A percentile compares a stretch with the other conserved stretches of the same genome.
These are phyloP conservation scores for Carex arenaria DNA, from an alignment of 202 grass and related monocot genomes.

Conservation along the genomic window DNA sequence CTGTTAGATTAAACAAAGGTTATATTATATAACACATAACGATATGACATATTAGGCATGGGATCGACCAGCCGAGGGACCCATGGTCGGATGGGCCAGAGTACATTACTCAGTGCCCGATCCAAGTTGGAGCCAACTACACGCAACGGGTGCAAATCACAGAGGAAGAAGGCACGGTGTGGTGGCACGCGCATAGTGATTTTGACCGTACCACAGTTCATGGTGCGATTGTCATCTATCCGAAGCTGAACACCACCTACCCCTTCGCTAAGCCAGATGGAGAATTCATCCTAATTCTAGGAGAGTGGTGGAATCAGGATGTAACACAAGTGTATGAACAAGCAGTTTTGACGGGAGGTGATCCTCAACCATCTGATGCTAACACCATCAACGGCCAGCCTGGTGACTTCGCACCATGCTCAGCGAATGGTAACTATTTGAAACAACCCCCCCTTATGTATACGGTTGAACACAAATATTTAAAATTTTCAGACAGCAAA, in stretches of 20 bases:
- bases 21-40: not conserved
- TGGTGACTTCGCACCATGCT: conserved; percentile 44
- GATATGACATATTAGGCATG: conserved; percentile 12
- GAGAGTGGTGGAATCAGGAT: conserved; percentile 12
- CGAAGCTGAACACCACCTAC: not conserved
- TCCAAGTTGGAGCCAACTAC: conserved; percentile 20
- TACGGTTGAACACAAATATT: no score
- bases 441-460: no score
- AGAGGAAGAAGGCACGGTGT: conserved; percentile 29
- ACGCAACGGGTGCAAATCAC: conserved; percentile 10
- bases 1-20: not conserved
- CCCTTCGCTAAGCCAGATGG: conserved; percentile 21
- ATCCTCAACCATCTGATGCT: conserved; percentile 27
- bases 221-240: conserved; percentile 25
- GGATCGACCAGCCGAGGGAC: conserved; percentile 18
- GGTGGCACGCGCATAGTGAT: conserved; percentile 35
- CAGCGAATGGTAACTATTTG: not conserved
- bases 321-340: not conserved
- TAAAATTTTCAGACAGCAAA: no score
- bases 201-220: conserved; percentile 20
- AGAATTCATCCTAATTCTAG: conserved; percentile 25
- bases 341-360: not conserved
- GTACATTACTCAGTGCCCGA: conserved; percentile 33
- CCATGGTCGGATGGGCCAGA: conserved; percentile 35
- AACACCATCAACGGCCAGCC: conserved; percentile 72